Evolutionary conservation across 1,284 basidiomycete species (phyloP), one percentile per base, ranked within the genome.

Genomic region (Cutaneotrichosporon arboriforme): DNA sequence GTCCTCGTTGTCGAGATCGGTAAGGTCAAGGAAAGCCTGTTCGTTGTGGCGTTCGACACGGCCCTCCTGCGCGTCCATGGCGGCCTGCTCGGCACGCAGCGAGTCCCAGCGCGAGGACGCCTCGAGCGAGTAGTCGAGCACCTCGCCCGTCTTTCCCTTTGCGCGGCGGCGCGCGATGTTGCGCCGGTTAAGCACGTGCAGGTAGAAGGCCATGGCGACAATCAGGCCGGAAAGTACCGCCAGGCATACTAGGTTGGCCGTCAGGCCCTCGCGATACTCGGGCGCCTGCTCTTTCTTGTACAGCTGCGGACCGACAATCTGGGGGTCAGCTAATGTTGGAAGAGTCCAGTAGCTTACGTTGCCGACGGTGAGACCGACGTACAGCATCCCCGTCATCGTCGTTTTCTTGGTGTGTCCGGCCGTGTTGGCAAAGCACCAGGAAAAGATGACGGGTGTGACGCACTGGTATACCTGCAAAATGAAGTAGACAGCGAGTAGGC

Each of bases 141-240:
- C 36, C 44, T 63, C 60, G 1, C 67, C 75, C 3, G 69, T 60
- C 58, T 78, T 79, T 10, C 79, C 79, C 8, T 69, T 58, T 1
- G 69, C 67, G 8, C 64, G 61, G 15, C 79, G 74, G 2, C 63
- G 65, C 3, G 56, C 54, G 8, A 70, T 72, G 54, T 80, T 78
- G 37, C 68, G 66, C 22, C 65, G 72, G 63, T 81, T 81, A 7
- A 76, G 70, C 55, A 67, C 71, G 1, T 66, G 51, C 12, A 81
- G 70, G 60, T 77, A 80, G 1, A 68, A 62, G 0, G 76, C 76
- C 10, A 63, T 61, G 18, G 55, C 50, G 46, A 67, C 45, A 51
- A 67, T 55, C 7, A 60, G 31, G n/a, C 54, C 54, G 40, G 54
- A 51, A 22, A 67, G 51, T 4, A 37, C 20, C n/a, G 36, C 22